Evolutionary conservation across 2,329 filamentous ascomycete genomes (phyloP).

Genomic region (Atkinsonella hypoxylon): DNA sequence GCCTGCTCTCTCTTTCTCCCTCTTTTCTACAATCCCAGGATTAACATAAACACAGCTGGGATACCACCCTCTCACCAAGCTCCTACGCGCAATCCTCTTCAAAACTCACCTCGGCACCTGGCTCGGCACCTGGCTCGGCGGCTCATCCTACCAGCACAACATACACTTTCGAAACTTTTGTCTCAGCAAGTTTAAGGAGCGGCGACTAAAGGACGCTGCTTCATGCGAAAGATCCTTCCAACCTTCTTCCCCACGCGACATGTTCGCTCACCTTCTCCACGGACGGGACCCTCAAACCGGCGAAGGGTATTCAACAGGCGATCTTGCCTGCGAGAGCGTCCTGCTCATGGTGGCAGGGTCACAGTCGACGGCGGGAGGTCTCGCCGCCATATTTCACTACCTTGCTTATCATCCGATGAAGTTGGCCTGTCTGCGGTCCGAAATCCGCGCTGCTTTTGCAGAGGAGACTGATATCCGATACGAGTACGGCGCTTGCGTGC

Average conservation of each 20-base stretch:
- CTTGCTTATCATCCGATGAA: slow-evolving; percentile 6
- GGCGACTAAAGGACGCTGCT: neutral
- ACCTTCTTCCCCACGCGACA: slow-evolving; percentile 7
- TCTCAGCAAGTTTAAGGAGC: slow-evolving; percentile 7
- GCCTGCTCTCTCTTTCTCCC: neutral
- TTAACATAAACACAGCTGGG: neutral
- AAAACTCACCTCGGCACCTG: slow-evolving; percentile 1
- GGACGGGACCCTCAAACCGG: slow-evolving; percentile 14
- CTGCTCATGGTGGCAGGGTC: slow-evolving; percentile 13
- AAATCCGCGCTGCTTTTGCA: slow-evolving; percentile 7
- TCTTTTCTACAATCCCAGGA: no score
- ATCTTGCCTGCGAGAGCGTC: slow-evolving; percentile 15
- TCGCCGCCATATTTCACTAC: slow-evolving; percentile 13
- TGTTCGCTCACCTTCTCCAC: slow-evolving; percentile 14
- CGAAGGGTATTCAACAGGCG: slow-evolving; percentile 11
- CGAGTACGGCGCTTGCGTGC: neutral
- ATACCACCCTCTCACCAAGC: slow-evolving; percentile 1
- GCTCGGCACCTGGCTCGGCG: neutral
- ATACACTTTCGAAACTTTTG: neutral
- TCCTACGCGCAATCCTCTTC: neutral
- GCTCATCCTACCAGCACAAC: neutral
- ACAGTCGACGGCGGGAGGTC: slow-evolving; percentile 10
- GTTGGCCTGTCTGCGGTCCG: slow-evolving; percentile 8
- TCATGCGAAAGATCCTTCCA: neutral
- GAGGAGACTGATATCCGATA: neutral